These are phyloP conservation scores for Ustilago loliicola DNA, from an alignment of 1,284 basidiomycete species.

Conservation along the genomic window DNA sequence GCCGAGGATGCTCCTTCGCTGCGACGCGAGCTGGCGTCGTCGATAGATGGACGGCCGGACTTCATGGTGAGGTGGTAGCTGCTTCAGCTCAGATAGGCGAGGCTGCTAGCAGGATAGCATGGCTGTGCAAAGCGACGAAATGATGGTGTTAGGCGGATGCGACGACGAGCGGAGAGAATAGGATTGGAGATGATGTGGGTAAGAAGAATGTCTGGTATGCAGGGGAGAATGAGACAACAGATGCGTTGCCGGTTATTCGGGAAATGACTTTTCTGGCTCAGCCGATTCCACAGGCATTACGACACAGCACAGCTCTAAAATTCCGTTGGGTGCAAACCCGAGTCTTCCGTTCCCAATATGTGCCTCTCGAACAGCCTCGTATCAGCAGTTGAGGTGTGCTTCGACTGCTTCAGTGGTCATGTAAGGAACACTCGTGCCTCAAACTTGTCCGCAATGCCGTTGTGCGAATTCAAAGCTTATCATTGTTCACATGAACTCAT, in stretches of 20 bases:
- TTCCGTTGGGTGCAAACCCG: background rate
- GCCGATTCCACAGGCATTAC: background rate
- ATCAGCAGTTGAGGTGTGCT: background rate
- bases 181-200: background rate
- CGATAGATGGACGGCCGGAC: constrained; percentile 17
- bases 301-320: background rate
- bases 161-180: background rate
- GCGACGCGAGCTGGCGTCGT: constrained; percentile 27
- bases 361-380: background rate
- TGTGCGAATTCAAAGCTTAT: too few relatives aligned
- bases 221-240: background rate
- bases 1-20: constrained; percentile 36
- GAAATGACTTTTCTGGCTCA: background rate
- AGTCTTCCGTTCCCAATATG: background rate
- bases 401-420: too few relatives aligned
- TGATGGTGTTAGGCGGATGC: background rate
- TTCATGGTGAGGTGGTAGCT: constrained; percentile 19
- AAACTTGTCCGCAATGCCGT: too few relatives aligned
- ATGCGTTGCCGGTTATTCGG: constrained; percentile 1
- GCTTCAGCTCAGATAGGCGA: background rate
- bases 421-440: too few relatives aligned
- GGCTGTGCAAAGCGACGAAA: background rate
- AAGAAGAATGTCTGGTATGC: background rate
- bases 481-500: too few relatives aligned
- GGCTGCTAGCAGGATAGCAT: background rate